Percentiles rank a stretch among this genome's conserved stretches.
Conservation (phyloP, 257 asterid genomes). For the Solanum medicagineum region DNA sequence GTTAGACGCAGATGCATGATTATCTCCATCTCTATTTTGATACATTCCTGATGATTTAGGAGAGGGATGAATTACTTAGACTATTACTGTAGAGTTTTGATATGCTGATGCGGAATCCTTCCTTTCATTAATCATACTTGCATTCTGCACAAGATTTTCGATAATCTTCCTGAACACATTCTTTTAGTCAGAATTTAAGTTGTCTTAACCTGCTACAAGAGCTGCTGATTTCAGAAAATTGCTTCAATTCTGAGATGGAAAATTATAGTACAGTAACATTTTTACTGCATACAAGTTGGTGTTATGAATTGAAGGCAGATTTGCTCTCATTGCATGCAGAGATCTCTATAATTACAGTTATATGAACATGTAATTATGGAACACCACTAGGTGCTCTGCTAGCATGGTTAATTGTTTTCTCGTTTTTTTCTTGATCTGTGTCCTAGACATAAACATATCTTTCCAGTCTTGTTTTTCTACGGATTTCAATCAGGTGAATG, state of each 20-base stretch:
- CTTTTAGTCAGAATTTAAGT: background rate
- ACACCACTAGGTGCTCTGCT: background rate
- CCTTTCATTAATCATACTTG: background rate
- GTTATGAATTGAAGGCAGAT: background rate
- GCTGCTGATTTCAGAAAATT: background rate
- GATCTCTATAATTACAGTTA: background rate
- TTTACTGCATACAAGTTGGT: background rate
- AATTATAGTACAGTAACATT: background rate
- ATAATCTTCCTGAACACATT: background rate
- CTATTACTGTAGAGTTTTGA: background rate
- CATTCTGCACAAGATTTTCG: background rate
- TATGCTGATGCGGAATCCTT: background rate
- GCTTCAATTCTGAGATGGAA: background rate
- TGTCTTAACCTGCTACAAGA: background rate
- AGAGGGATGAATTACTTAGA: background rate
- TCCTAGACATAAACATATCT: background rate
- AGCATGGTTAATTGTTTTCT: background rate
- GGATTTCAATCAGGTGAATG: background rate
- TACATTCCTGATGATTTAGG: background rate
- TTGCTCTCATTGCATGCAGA: background rate
- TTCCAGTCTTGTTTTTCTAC: conserved; percentile 3
- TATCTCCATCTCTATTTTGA: background rate
- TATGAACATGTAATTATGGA: background rate
- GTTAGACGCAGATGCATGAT: background rate
- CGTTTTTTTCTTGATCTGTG: background rate